Percentiles rank a stretch among this genome's conserved stretches.
Conservation (phyloP, 495 filamentous ascomycete species). For the Daldinia concentrica region DNA sequence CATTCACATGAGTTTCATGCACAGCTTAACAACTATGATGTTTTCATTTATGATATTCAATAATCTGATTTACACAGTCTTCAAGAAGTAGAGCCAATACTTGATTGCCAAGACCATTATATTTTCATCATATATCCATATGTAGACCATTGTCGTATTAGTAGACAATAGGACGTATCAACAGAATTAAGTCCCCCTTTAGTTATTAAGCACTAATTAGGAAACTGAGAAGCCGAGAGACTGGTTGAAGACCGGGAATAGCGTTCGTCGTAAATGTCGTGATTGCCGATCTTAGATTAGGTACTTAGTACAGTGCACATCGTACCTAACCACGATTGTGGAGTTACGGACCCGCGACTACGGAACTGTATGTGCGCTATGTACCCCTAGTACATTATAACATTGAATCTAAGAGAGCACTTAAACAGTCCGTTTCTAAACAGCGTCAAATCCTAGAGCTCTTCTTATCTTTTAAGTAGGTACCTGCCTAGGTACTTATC, state of each 20-base stretch:
- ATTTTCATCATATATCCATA: background rate
- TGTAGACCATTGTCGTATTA: background rate
- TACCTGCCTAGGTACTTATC: background rate
- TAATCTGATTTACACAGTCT: background rate
- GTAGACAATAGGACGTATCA: background rate
- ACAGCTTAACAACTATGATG: background rate
- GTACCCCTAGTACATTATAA: background rate
- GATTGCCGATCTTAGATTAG: background rate
- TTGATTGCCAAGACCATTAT: conserved; percentile 1
- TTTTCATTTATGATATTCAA: conserved; percentile 9
- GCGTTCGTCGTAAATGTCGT: background rate
- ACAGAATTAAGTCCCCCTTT: background rate
- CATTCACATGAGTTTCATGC: conserved; percentile 8
- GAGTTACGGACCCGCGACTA: conserved; percentile 1
- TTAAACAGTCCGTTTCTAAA: background rate
- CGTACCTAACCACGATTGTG: background rate
- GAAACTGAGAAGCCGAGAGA: background rate
- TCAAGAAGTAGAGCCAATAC: background rate
- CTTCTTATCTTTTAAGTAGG: background rate
- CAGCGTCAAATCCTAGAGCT: background rate
- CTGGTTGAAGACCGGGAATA: background rate
- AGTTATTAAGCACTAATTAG: background rate
- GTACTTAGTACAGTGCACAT: background rate
- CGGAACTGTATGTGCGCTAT: background rate
- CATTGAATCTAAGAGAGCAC: background rate